Base-by-base conservation (phyloP, 2,329 filamentous ascomycete species). In the Gliomastix tumulicola region DNA sequence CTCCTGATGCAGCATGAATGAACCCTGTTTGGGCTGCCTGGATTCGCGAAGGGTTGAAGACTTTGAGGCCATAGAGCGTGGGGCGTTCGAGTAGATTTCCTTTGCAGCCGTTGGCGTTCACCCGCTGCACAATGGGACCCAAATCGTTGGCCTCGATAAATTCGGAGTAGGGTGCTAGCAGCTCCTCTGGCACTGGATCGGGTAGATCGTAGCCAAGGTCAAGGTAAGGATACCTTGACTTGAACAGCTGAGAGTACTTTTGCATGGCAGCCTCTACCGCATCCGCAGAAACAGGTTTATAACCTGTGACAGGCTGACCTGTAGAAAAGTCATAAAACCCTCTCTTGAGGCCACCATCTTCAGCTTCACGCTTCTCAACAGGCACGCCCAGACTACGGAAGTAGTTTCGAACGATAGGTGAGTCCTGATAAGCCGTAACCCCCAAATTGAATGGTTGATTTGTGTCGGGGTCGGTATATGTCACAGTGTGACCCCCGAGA, bases 131-230 rank as follows among this genome's bases (percentile, higher is more conserved):
- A n/a, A 28, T 28, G 25, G n/a, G 13, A 7, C 25, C 25, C 13
- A 28, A 18, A 11, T 19, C 30, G 18, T 32, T 28, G 25, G n/a
- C 66, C 15, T 54, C 45, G 7, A 65, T 48, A 35, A 68, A 67
- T 7, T 65, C 53, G 2, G 60, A 56, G 25, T 62, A 69, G 0
- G 65, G 56, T 0, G 63, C 43, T 6, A 63, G 44, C 1, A 73
- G 49, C 30, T 71, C 68, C 21, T 60, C 54, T 0, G 68, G 67
- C 1, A 71, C 59, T 6, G 57, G 55, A n/a, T 59, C 43, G 1
- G 68, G 65, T 0, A 74, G 51, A 30, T 62, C 11, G 11, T 41
- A 46, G 2, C 32, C 32, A 17, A 15, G n/a, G 7, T 12, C 18
- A 11, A 34, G 32, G 21, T 34, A 34, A 7, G 32, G 32, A 17